These are phyloP conservation scores for Epichloe brachyelytri DNA, from an alignment of 2,329 filamentous ascomycete genomes.

Conservation along the genomic window DNA sequence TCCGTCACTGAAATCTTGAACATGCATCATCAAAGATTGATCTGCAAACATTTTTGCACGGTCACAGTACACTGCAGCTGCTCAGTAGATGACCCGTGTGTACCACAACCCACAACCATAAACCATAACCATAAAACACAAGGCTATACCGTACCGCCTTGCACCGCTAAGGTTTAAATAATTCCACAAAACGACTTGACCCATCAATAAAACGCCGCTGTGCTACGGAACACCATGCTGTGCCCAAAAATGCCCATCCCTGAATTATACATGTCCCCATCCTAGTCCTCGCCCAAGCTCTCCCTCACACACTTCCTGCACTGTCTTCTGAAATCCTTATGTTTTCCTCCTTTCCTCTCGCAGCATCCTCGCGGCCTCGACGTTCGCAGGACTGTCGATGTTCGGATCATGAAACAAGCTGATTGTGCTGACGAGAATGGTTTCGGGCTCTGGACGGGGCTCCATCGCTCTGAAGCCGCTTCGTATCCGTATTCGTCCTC, in stretches of 20 bases:
- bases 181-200: background rate
- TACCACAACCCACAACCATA: background rate
- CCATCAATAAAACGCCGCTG: background rate
- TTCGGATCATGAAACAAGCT: constrained; percentile 88
- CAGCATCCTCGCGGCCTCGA: constrained; percentile 83
- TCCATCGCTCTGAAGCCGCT: constrained; percentile 80
- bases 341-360: constrained; percentile 55
- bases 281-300: constrained; percentile 62
- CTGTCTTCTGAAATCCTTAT: constrained; percentile 62
- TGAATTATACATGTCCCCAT: background rate
- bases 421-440: constrained; percentile 83
- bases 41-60: background rate
- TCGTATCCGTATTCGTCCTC: constrained; percentile 95
- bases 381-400: constrained; percentile 88
- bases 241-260: background rate
- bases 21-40: background rate
- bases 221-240: background rate
- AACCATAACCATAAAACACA: background rate
- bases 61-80: too few species aligned
- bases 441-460: constrained; percentile 92
- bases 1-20: background rate
- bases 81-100: background rate
- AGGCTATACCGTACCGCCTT: background rate
- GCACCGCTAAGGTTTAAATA: background rate
- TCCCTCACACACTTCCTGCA: constrained; percentile 70